Base-by-base conservation (phyloP, 257 asterid species). In the Osmanthus fragrans region DNA sequence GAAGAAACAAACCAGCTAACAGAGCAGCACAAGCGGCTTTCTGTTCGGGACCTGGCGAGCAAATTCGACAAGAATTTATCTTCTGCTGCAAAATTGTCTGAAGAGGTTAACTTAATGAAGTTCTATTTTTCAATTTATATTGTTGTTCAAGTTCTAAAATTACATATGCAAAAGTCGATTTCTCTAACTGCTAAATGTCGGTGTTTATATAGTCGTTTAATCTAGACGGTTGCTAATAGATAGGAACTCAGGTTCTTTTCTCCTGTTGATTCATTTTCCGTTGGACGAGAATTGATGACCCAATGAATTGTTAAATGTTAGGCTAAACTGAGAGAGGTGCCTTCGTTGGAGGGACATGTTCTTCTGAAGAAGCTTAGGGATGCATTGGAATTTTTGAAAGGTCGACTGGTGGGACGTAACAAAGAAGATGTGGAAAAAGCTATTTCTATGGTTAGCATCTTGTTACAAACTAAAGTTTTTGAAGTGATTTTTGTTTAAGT, bases 281-380 rank as follows among this genome's bases (percentile, higher is more conserved):
- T n/a, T 56, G 21, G 18, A 42, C 12, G 3, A 42, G 16, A 42
- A 42, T 42, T 45, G 29, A 56, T 56, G 27, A 56, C 27, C n/a
- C 16, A 25, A 21, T 63, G 32, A 63, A 60, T 23, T 25, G 4
- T 42, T 71, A 70, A 15, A 75, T 75, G 76, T 56, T 92, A 95
- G 99, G 99, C 98, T 39, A 95, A 90, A 80, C 90, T 95, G 49
- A 91, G 94, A 81, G 98, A 95, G 86, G 96, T 89, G 74, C 89
- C 96, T 49, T 93, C 98, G 18, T 83, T 95, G 54, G 99, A 95
- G 80, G 99, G 99, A 67, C 97, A 93, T 42, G 97, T 95, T 80
- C 98, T 92, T 87, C 84, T 95, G 82, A 95, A 95, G 90, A 95
- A 95, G 91, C 99, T 95, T 42, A 91, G 99, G 82, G 99, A 95